Base-by-base conservation (phyloP, 2,329 filamentous ascomycete genomes). In the Atkinsonella texensis region DNA sequence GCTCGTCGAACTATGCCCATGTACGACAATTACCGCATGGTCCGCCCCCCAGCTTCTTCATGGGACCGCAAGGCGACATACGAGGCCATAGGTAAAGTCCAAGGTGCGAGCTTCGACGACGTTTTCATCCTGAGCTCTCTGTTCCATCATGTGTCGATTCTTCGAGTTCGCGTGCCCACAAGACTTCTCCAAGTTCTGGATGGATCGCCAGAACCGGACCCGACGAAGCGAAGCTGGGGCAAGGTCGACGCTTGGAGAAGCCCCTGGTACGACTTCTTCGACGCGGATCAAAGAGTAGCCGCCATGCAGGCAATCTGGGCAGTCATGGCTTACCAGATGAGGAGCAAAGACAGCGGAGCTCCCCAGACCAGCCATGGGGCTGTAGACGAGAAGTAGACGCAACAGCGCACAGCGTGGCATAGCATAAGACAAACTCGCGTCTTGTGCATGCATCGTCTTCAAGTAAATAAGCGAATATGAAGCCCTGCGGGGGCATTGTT, bases 21-120 rank as follows among this genome's bases (percentile, higher is more conserved):
- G 46, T 84, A 83, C 60, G 80, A 84, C 60, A 77, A 73, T 57
- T 84, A 84, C 64, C 74, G 81, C 52, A 81, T 79, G 71, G 70
- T 84, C 44, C 72, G 77, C 2, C 76, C 75, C 9, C 80, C 81
- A 0, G 65, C 75, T 10, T 67, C 72, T 7, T 75, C 72, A 20
- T 84, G 81, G 81, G 81, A 84, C 59, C 71, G 69, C 53, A 81
- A 81, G 65, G 73, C 75, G 32, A 69, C 71, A 35, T 84, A 83
- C 60, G 64, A 70, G 54, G 71, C 79, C 20, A 77, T 84, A 52
- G 80, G 80, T 5, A 75, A 73, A 55, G 62, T 63, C 11, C 58
- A 58, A 1, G 74, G 73, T 2, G 68, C 63, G 2, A 69, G 69
- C 35, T 76, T 75, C 58, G 81, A 84, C 56, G 80, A 84, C 57